A percentile compares a stretch with the other conserved stretches of the same genome.
These are phyloP conservation scores for Blastomyces silverae DNA, from an alignment of 2,329 filamentous ascomycete species.

Conservation along the genomic window DNA sequence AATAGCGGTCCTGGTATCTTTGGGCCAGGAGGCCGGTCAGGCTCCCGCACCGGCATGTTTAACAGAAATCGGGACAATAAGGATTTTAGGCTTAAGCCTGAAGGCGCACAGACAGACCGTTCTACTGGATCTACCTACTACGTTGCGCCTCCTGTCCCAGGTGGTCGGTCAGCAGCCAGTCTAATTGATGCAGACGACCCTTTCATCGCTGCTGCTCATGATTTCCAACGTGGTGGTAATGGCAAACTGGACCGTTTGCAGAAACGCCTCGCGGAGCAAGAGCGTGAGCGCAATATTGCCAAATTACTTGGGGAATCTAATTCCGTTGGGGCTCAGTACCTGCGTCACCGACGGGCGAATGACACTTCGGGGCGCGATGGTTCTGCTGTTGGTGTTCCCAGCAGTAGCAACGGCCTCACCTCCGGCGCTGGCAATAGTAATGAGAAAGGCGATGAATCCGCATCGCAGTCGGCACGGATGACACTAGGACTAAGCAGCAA, in stretches of 20 bases:
- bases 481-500: slow-evolving; percentile 25
- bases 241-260: slow-evolving; percentile 40
- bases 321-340: slow-evolving; percentile 42
- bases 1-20: slow-evolving; percentile 59
- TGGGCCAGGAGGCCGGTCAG: slow-evolving; percentile 33
- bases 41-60: slow-evolving; percentile 41
- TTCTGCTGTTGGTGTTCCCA: background rate
- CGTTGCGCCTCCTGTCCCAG: slow-evolving; percentile 32
- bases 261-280: slow-evolving; percentile 38
- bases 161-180: slow-evolving; percentile 35
- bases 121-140: slow-evolving; percentile 42
- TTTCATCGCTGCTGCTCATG: slow-evolving; percentile 36
- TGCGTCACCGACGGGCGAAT: slow-evolving; percentile 31
- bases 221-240: slow-evolving; percentile 34
- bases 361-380: background rate
- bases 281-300: slow-evolving; percentile 42
- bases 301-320: slow-evolving; percentile 37
- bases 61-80: slow-evolving; percentile 18
- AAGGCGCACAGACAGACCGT: slow-evolving; percentile 35
- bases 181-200: slow-evolving; percentile 41
- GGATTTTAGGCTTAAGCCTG: slow-evolving; percentile 22
- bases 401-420: background rate
- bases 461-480: slow-evolving; percentile 11
- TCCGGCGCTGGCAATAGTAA: slow-evolving; percentile 3
- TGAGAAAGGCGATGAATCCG: background rate